A percentile compares a stretch with the other conserved stretches of the same genome.
Conservation (phyloP, 305 asterid species). For the Fraxinus greggii region DNA sequence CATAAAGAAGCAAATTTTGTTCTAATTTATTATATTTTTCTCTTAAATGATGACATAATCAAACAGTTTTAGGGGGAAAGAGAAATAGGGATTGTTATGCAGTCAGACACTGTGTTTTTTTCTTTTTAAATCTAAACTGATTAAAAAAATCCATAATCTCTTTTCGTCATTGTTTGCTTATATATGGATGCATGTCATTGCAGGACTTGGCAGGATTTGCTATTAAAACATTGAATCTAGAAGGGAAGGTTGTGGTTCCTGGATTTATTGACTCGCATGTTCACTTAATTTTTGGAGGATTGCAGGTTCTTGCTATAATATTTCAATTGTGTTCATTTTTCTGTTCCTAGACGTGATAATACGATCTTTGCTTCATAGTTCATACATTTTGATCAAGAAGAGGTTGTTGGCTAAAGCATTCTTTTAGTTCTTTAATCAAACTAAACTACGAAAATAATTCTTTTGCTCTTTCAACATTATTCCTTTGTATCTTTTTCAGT, state of each 20-base stretch:
- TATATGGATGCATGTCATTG: constrained; percentile 29
- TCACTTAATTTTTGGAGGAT: constrained; percentile 80
- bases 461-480: not conserved
- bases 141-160: not conserved
- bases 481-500: not conserved
- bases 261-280: constrained; percentile 97
- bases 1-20: not conserved
- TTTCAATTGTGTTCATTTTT: constrained; percentile 17
- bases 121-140: not conserved
- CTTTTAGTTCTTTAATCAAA: constrained; percentile 1
- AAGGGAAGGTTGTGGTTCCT: constrained; percentile 75
- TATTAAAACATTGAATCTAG: constrained; percentile 54
- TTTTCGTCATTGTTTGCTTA: not conserved
- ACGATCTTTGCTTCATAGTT: not conserved
- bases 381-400: constrained; percentile 2
- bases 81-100: constrained; percentile 5
- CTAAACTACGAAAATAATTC: not conserved
- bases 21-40: not conserved
- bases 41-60: not conserved
- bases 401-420: not conserved
- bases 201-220: constrained; percentile 59
- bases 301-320: constrained; percentile 57
- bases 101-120: not conserved
- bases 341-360: constrained; percentile 8
- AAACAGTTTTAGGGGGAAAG: not conserved